phyloP scores from a whole-genome alignment of 2,329 filamentous ascomycete species.

The Arthrobotrys musiformis region DNA sequence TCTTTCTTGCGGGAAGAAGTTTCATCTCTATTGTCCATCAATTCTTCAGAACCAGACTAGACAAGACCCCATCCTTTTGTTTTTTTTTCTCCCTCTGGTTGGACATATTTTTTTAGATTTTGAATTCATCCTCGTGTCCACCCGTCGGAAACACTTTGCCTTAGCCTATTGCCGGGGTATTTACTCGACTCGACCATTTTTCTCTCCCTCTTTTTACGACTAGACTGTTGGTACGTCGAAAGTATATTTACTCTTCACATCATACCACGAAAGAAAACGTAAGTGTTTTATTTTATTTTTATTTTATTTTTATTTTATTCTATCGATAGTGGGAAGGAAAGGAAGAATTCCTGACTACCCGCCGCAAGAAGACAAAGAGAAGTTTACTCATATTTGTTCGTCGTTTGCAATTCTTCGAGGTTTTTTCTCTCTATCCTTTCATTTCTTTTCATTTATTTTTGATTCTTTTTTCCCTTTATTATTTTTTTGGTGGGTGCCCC shows the following conservation, averaged over 20 bases:
- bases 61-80: neutral
- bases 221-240: neutral
- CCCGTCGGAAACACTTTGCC: conserved; percentile 38
- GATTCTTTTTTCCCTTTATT: neutral
- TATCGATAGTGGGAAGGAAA: neutral
- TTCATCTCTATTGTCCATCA: conserved; percentile 2
- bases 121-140: conserved; percentile 20
- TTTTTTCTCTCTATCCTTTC: neutral
- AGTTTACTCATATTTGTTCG: neutral
- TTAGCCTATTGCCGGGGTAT: conserved; percentile 17
- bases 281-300: neutral
- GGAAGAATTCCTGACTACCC: neutral
- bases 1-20: neutral
- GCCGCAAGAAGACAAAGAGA: neutral
- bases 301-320: neutral
- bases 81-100: neutral
- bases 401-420: conserved; percentile 15
- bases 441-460: neutral
- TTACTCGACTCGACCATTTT: neutral
- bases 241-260: neutral
- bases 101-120: conserved; percentile 10
- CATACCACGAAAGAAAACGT: neutral
- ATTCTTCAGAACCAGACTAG: neutral
- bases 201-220: neutral
- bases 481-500: neutral